Conservation (phyloP, 129 eudicot species). For the Glebionis coronaria region DNA sequence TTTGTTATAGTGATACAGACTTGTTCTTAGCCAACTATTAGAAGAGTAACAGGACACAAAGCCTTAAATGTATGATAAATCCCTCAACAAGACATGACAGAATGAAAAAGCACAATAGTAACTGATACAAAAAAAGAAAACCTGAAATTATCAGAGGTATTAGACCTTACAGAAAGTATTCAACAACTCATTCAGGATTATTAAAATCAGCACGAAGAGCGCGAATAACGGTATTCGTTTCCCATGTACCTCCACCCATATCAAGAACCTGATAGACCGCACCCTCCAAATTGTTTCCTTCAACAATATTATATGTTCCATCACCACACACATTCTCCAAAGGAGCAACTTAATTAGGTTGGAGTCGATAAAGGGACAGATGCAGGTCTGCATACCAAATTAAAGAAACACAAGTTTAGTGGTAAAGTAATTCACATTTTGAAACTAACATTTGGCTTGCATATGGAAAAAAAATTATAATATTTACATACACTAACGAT, state of each 20-base stretch:
- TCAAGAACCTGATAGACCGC: conserved; percentile 39
- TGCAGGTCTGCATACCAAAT: conserved; percentile 18
- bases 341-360: conserved; percentile 19
- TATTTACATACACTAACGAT: neutral
- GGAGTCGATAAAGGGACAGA: conserved; percentile 41
- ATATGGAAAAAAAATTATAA: neutral
- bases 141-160: neutral
- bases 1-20: no score
- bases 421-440: neutral
- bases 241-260: conserved; percentile 43
- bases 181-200: conserved; percentile 41
- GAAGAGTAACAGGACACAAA: no score
- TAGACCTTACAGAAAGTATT: conserved; percentile 28
- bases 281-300: conserved; percentile 34
- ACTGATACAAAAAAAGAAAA: no score
- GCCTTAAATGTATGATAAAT: no score
- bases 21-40: no score
- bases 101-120: no score
- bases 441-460: neutral
- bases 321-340: conserved; percentile 30
- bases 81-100: no score
- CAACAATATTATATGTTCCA: conserved; percentile 32
- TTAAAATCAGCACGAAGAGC: conserved; percentile 38
- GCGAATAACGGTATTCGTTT: conserved; percentile 31
- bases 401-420: neutral